Evolutionary conservation across 345 rosid species (phyloP).

Genomic region (Orychophragmus violaceus): DNA sequence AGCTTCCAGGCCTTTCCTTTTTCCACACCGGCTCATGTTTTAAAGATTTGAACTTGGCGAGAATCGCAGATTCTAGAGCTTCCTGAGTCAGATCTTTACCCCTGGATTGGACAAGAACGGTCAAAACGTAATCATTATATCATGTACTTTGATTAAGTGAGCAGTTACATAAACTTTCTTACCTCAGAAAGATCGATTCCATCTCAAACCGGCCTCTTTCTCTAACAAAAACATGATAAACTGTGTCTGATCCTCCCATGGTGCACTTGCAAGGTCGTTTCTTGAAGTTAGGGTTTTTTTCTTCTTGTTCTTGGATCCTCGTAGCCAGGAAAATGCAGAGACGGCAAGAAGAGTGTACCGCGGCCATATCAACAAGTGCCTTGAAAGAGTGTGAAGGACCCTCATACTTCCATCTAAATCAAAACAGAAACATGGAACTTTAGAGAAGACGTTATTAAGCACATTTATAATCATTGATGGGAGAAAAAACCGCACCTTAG

Average conservation of each 20-base stretch:
- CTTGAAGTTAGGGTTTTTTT: slow-evolving; percentile 44
- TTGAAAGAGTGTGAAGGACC: slow-evolving; percentile 96
- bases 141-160: neutral
- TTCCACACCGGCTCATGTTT: slow-evolving; percentile 79
- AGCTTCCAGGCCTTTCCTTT: slow-evolving; percentile 71
- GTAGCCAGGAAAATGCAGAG: slow-evolving; percentile 90
- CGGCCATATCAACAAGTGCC: slow-evolving; percentile 97
- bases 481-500: slow-evolving; percentile 39
- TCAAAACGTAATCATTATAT: neutral
- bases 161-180: neutral
- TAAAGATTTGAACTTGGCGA: slow-evolving; percentile 54
- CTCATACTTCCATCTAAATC: slow-evolving; percentile 80
- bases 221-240: slow-evolving; percentile 69
- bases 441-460: neutral
- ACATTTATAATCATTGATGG: neutral
- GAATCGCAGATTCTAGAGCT: slow-evolving; percentile 57
- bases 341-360: slow-evolving; percentile 98
- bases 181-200: slow-evolving; percentile 89
- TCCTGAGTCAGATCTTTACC: slow-evolving; percentile 47
- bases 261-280: slow-evolving; percentile 84
- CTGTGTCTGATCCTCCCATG: slow-evolving; percentile 50
- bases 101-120: slow-evolving; percentile 22
- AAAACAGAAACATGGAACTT: slow-evolving; percentile 11
- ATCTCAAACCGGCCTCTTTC: slow-evolving; percentile 84
- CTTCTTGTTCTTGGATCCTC: slow-evolving; percentile 61